Base-by-base conservation (phyloP, 352 stramenopile species). In the Phytophthora rubi region DNA sequence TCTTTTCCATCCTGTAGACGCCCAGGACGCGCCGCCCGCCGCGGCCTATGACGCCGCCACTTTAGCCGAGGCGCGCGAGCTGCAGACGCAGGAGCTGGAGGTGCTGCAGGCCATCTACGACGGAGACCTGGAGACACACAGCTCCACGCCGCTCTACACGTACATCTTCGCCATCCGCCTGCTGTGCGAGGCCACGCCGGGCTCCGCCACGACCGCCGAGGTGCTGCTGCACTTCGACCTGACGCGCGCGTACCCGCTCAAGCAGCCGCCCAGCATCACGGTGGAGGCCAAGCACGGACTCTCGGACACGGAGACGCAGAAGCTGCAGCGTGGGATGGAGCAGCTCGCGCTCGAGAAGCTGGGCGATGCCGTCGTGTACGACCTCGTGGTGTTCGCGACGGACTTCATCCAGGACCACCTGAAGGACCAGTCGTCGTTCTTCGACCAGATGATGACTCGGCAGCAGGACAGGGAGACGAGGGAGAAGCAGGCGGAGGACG, bases 401-500 rank as follows among this genome's bases (percentile, higher is more conserved):
- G 89, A 96, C 39, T 96, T 91, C 54, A 82, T 96, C 23, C 80
- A 92, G 55, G 84, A 92, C 42, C 85, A 94, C 64, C 59, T 92
- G 18, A 93, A 94, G 53, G 84, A 94, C 72, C 85, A 92, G 75
- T 90, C 83, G 59, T 93, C 85, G 23, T 95, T 96, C 75, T 95
- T 94, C 21, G 89, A 96, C 48, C 85, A 95, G 61, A 96, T 96
- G 89, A 81, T 95, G 26, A 86, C 92, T 44, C 77, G 88, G 15
- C 86, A 96, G 65, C 83, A 96, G 32, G 77, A 93, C 16, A 62
- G 53, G 16, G 84, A 92, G 60, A 80, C 73, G 1, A 73, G 88
- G 64, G 65, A 90, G 57, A 91, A 93, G 59, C 78, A 77, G 52
- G 83, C 80, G 28, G 76, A 93, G 62, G 79, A 91, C 51, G 69